Evolutionary conservation across 2,329 filamentous ascomycete species (phyloP), one percentile per base, ranked within the genome.

Genomic region (Fusarium sp.): DNA sequence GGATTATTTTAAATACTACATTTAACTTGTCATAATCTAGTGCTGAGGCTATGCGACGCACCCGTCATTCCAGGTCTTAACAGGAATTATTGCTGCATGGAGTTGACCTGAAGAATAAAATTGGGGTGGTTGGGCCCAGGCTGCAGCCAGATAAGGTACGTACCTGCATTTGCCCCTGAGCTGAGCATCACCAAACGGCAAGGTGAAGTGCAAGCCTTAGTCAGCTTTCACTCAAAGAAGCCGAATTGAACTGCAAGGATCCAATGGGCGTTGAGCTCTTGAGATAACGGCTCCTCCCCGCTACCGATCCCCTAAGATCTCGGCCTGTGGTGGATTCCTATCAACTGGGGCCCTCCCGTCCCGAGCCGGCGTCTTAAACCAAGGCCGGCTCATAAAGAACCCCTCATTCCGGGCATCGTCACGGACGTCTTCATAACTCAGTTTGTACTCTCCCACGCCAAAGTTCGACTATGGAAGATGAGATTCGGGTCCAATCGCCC

Each of bases 81-180:
- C 82, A 78, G 11, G 69, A 76, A 64, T 80, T 80, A 82, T 78
- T 82, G 73, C 59, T 69, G 27, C 43, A 50, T 71, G 70, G 81
- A 82, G 82, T 78, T 76, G 67, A 62, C 15, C 20, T 57, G 71
- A 65, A 60, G 62, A 58, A 69, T 69, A 68, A 77, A 76, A 74
- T 64, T 73, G 59, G 66, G 71, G 79, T 75, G 79, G 79, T 77
- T 79, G 78, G 80, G 68, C 52, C 58, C 47, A 52, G 47, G 27
- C 47, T 52, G 62, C 69, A 76, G 70, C 63, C 69, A 74, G 64
- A 68, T 17, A 60, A 56, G 57, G 62, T 54, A 66, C 68, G 52
- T 68, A 40, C 65, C 62, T 66, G 50, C 52, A 45, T 37, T 37
- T 70, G 52, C 69, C 72, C 69, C 72, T 74, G 66, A 67, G 35